Base-by-base conservation (phyloP, 495 filamentous ascomycete genomes). In the Daldinia childiae region DNA sequence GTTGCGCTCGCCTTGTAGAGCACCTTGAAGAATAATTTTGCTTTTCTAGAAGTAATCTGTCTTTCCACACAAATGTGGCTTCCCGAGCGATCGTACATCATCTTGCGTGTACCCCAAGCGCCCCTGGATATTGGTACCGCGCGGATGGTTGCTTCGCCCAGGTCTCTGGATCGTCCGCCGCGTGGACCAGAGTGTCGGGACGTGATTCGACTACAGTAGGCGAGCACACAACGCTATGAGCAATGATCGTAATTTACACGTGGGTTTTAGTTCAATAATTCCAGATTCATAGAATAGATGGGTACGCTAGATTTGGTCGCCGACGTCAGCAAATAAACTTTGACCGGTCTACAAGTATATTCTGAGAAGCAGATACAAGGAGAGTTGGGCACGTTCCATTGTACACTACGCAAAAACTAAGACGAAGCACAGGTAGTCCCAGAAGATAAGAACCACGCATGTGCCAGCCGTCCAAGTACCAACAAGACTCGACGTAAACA, bases 11-110 rank as follows among this genome's bases (percentile, higher is more conserved):
- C 19, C 43, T 24, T 24, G 6, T 48, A 36, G 26, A 63, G 48
- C 15, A 24, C 14, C 34, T 15, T 27, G 55, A 68, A 68, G 50
- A 57, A 61, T 34, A 14, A n/a, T 64, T 71, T 64, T 71, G 61
- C 64, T 65, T 65, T 72, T 72, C 64, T 58, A 64, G 64, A 72
- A 72, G 64, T 24, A 64, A 65, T 64, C 64, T 68, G 56, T 64
- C 55, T 64, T 63, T 51, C 59, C 45, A 48, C 48, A 55, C 39
- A 8, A 38, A 45, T 72, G 69, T 72, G 64, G 69, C 63, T 72
- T 72, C 59, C 69, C 64, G 64, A 58, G 45, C 38, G 64, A 68
- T 61, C 61, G 50, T 63, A 68, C 69, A 64, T 64, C 64, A 62
- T 61, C 69, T 59, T 58, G 69, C 60, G 64, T 58, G 66, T 61